These are phyloP conservation scores for Paracamarosporium sp. DNA, from an alignment of 2,329 filamentous ascomycete species.

Conservation along the genomic window DNA sequence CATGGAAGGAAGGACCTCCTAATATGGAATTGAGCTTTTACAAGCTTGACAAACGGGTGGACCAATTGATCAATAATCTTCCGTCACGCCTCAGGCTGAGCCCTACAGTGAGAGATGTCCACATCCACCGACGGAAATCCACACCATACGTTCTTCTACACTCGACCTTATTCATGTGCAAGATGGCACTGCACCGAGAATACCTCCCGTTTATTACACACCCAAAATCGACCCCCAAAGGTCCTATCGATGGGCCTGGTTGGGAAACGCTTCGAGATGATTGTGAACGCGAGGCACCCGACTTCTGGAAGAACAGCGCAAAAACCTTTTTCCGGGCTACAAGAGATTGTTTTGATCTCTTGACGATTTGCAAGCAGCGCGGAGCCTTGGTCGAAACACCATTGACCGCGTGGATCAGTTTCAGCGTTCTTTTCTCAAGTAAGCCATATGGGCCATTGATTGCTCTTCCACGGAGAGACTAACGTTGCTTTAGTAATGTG, in stretches of 20 bases:
- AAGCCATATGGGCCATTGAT: constrained; percentile 13
- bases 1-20: constrained; percentile 63
- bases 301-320: constrained; percentile 69
- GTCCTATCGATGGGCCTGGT: constrained; percentile 65
- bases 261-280: constrained; percentile 58
- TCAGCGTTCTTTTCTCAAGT: constrained; percentile 69
- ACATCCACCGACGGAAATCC: constrained; percentile 68
- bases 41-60: constrained; percentile 55
- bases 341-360: constrained; percentile 68
- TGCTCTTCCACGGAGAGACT: constrained; percentile 4
- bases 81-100: constrained; percentile 61
- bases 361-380: constrained; percentile 66
- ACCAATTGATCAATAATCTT: not conserved
- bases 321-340: constrained; percentile 68
- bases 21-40: constrained; percentile 55
- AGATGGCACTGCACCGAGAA: constrained; percentile 72
- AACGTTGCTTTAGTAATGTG: constrained; percentile 61
- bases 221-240: constrained; percentile 54
- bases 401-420: constrained; percentile 70
- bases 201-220: constrained; percentile 72
- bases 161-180: constrained; percentile 69
- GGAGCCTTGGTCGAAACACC: constrained; percentile 71
- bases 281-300: constrained; percentile 39
- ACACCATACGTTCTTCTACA: constrained; percentile 72
- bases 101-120: constrained; percentile 66